phyloP scores from a whole-genome alignment of 1,284 basidiomycete genomes.

The Malassezia sp. region DNA sequence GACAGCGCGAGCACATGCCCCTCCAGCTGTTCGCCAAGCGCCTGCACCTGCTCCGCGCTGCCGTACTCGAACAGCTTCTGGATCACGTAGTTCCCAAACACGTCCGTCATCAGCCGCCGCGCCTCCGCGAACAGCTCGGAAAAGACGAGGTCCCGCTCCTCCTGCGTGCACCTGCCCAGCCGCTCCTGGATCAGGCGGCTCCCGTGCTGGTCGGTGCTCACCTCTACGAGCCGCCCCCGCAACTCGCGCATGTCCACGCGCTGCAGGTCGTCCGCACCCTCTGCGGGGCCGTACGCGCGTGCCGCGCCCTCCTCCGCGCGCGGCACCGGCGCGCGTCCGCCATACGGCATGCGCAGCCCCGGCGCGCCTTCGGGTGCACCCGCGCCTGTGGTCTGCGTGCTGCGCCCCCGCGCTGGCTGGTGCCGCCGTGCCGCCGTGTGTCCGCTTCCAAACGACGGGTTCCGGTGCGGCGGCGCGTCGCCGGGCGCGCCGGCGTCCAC shows the following conservation, averaged over 20 bases:
- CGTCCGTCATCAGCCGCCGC: conserved; percentile 73
- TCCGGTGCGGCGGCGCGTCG: no score
- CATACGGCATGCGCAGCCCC: no score
- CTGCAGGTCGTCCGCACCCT: neutral
- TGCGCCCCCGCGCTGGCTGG: no score
- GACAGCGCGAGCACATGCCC: conserved; percentile 67
- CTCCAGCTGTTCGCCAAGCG: conserved; percentile 66
- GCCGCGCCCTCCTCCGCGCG: no score
- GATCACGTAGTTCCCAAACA: conserved; percentile 90
- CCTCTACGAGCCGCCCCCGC: conserved; percentile 74
- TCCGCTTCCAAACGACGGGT: no score
- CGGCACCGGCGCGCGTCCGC: no score
- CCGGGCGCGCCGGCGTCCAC: no score
- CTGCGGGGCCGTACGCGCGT: no score
- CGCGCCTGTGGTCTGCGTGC: no score
- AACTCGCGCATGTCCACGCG: conserved; percentile 58
- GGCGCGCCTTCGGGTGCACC: no score
- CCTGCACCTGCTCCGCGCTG: conserved; percentile 55
- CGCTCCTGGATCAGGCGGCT: conserved; percentile 54
- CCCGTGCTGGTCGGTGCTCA: conserved; percentile 81
- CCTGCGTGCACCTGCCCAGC: conserved; percentile 58
- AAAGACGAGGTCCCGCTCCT: conserved; percentile 55
- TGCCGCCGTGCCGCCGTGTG: no score
- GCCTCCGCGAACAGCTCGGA: conserved; percentile 77
- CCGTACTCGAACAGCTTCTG: conserved; percentile 93